phyloP scores from a whole-genome alignment of 306 rosid genomes.

The Prunus padus region DNA sequence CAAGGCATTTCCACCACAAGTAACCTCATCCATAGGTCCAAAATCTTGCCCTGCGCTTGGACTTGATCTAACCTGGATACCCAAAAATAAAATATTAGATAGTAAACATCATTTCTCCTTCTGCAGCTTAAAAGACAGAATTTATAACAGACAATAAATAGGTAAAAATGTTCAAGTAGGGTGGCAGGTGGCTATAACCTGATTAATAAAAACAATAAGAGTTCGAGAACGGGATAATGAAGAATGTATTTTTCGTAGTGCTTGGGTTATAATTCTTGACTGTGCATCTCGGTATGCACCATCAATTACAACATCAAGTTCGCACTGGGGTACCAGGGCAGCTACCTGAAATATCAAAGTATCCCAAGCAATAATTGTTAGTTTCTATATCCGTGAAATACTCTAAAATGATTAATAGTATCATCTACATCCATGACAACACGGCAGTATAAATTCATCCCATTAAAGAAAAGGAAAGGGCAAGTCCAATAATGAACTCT shows the following conservation, averaged over 20 bases:
- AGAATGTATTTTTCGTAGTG: conserved; percentile 69
- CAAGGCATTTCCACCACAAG: conserved; percentile 92
- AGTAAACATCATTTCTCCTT: conserved; percentile 14
- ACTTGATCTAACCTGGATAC: conserved; percentile 56
- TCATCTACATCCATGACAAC: background rate
- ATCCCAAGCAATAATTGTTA: background rate
- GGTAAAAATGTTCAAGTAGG: conserved; percentile 9
- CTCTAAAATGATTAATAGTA: background rate
- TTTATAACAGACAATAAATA: background rate
- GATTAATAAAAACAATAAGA: conserved; percentile 68
- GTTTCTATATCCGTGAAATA: background rate
- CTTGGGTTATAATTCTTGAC: conserved; percentile 63
- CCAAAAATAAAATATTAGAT: conserved; percentile 13
- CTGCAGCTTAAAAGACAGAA: background rate
- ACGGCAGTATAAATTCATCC: background rate
- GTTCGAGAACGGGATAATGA: conserved; percentile 62
- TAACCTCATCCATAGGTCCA: conserved; percentile 62
- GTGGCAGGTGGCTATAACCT: conserved; percentile 42
- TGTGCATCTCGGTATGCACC: conserved; percentile 40
- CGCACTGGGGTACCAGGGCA: conserved; percentile 79
- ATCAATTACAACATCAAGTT: conserved; percentile 57
- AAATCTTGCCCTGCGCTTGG: conserved; percentile 38
- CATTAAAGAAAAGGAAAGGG: background rate
- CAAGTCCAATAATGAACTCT: background rate
- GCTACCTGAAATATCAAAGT: conserved; percentile 62